Conservation (phyloP, 1,284 basidiomycete species). For the Entoloma clypeatum region DNA sequence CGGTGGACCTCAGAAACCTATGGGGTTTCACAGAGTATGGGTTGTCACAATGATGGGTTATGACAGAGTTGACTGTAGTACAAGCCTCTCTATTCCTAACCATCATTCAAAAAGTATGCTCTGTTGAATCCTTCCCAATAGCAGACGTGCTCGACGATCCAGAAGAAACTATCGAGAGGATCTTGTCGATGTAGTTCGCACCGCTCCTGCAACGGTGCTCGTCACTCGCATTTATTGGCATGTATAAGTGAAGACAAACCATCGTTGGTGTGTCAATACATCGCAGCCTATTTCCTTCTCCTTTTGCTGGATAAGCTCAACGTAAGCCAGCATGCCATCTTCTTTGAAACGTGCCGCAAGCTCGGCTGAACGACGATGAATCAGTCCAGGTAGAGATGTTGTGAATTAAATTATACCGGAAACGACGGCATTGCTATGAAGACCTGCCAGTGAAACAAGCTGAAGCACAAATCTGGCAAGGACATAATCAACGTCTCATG, state of each 20-base stretch:
- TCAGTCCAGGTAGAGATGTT: neutral
- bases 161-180: slow-evolving; percentile 73
- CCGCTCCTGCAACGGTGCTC: slow-evolving; percentile 57
- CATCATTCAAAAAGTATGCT: slow-evolving; percentile 77
- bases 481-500: neutral
- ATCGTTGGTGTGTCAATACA: slow-evolving; percentile 89
- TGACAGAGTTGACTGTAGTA: slow-evolving; percentile 14
- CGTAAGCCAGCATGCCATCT: slow-evolving; percentile 87
- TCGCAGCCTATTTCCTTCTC: slow-evolving; percentile 92
- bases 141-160: slow-evolving; percentile 82
- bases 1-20: slow-evolving; percentile 7
- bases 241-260: slow-evolving; percentile 40
- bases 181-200: slow-evolving; percentile 82
- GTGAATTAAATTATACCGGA: slow-evolving; percentile 50
- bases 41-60: slow-evolving; percentile 11
- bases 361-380: slow-evolving; percentile 49
- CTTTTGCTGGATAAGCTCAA: slow-evolving; percentile 79
- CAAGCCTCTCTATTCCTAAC: too few relatives aligned
- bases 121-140: slow-evolving; percentile 82
- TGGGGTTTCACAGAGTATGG: slow-evolving; percentile 13
- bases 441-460: slow-evolving; percentile 81
- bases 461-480: slow-evolving; percentile 71
- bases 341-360: slow-evolving; percentile 73
- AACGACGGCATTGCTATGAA: slow-evolving; percentile 81
- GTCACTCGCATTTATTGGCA: slow-evolving; percentile 4